Evolutionary conservation across 176 grass and related monocot genomes (phyloP).

Genomic region (Oryza punctata): DNA sequence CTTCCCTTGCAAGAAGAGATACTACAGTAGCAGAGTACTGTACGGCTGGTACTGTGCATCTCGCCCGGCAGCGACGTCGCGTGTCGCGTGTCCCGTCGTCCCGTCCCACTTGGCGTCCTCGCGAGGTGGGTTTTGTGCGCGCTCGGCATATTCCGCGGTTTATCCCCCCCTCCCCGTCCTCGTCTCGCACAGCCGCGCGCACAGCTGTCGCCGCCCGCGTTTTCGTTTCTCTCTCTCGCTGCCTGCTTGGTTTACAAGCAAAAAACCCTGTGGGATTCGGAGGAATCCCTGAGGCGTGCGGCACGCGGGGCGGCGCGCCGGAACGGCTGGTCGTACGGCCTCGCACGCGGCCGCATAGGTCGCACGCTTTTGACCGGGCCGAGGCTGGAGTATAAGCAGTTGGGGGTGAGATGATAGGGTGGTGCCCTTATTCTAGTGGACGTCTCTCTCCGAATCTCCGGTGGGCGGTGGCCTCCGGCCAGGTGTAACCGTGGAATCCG

Average conservation of each 20-base stretch:
- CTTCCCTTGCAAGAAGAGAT: not conserved
- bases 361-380: slow-evolving; percentile 1
- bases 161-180: slow-evolving; percentile 8
- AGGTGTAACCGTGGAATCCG: not conserved
- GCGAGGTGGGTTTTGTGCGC: not conserved
- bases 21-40: not conserved
- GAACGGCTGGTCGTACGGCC: not conserved
- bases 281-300: not conserved
- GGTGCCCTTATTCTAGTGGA: not conserved
- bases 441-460: not conserved
- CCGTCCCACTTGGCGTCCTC: not conserved
- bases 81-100: not conserved
- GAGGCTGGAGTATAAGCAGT: slow-evolving; percentile 26
- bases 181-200: not conserved
- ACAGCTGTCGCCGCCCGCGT: slow-evolving; percentile 10
- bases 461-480: not conserved
- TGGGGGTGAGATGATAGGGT: slow-evolving; percentile 18
- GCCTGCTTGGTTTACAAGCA: slow-evolving; percentile 9
- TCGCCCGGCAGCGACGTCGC: not conserved
- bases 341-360: not conserved
- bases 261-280: not conserved
- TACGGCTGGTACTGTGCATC: not conserved
- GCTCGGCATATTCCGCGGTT: slow-evolving; percentile 33
- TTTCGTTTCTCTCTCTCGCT: not conserved
- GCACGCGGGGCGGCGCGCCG: not conserved